A percentile compares a stretch with the other conserved stretches of the same genome.
Evolutionary conservation across 1,139 yeast species (phyloP).

Genomic region (Yueomyces sp.): DNA sequence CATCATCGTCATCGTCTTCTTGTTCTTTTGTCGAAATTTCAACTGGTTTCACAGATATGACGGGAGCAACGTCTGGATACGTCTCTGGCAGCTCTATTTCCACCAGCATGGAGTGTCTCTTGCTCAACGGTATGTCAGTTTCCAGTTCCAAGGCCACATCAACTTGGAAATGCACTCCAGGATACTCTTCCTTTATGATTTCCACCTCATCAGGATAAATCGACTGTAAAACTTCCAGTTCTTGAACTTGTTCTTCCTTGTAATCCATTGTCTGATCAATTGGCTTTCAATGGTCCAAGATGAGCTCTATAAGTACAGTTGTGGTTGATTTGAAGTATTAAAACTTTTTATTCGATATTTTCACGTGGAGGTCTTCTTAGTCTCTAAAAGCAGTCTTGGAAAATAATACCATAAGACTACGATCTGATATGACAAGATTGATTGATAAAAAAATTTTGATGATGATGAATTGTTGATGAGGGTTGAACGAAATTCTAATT

Average conservation of each 20-base stretch:
- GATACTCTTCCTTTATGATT: constrained; percentile 16
- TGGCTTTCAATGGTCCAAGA: too few species aligned
- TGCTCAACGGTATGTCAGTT: constrained; percentile 33
- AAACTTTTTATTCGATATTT: too few species aligned
- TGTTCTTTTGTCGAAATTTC: constrained; percentile 5
- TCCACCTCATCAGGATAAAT: constrained; percentile 85
- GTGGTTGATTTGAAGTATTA: too few species aligned
- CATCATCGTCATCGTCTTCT: constrained; percentile 29
- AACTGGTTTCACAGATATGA: constrained; percentile 12
- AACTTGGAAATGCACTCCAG: constrained; percentile 24
- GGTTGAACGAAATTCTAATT: too few species aligned
- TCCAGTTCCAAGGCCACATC: constrained; percentile 22
- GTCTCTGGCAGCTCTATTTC: constrained; percentile 18
- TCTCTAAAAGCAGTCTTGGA: too few species aligned
- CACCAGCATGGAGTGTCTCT: constrained; percentile 13
- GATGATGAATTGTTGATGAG: too few species aligned
- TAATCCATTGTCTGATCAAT: constrained; percentile 40
- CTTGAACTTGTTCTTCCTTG: constrained; percentile 65
- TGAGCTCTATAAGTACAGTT: too few species aligned
- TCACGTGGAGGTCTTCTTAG: too few species aligned
- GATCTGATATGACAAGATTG: too few species aligned
- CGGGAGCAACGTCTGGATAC: constrained; percentile 23
- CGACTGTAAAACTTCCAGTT: constrained; percentile 70
- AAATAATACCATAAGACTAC: too few species aligned
- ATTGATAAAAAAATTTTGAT: too few species aligned